These are phyloP conservation scores for Cytospora paraplurivora DNA, from an alignment of 2,329 filamentous ascomycete species.

Conservation along the genomic window DNA sequence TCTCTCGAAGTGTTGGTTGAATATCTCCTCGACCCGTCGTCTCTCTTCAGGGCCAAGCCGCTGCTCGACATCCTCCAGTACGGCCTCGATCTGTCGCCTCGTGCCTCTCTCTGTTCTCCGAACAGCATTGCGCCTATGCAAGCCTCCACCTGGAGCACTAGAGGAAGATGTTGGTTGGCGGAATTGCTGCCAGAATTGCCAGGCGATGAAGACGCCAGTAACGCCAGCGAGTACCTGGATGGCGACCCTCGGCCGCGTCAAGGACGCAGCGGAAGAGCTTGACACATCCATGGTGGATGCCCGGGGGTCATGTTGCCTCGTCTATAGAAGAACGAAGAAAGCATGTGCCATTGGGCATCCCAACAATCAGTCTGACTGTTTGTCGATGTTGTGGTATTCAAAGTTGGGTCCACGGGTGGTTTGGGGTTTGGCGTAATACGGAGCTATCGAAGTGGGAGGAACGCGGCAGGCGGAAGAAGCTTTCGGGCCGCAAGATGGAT, in stretches of 20 bases:
- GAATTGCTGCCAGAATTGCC: constrained; percentile 55
- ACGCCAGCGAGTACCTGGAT: constrained; percentile 58
- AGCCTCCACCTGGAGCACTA: constrained; percentile 35
- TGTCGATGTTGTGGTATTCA: neutral
- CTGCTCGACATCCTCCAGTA: constrained; percentile 39
- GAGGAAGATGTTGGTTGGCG: constrained; percentile 32
- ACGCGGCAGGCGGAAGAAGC: neutral
- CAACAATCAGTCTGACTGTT: neutral
- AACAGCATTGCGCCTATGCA: constrained; percentile 70
- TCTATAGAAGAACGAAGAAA: constrained; percentile 5
- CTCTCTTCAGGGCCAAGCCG: constrained; percentile 26
- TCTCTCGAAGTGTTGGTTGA: constrained; percentile 19
- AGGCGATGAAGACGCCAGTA: constrained; percentile 59
- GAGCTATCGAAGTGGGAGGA: neutral
- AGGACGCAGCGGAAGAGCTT: constrained; percentile 51
- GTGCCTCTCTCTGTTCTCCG: constrained; percentile 40
- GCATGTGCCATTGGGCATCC: constrained; percentile 14
- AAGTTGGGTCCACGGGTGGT: neutral
- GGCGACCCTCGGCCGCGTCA: constrained; percentile 57
- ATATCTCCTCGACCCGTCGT: constrained; percentile 21
- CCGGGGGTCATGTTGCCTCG: constrained; percentile 26
- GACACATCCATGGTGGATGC: constrained; percentile 33
- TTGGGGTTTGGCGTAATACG: too few species aligned
- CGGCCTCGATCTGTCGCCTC: constrained; percentile 25
- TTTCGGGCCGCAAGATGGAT: neutral